Conservation (phyloP, 768 basidiomycete genomes). For the Leccinum fibrillosum region DNA sequence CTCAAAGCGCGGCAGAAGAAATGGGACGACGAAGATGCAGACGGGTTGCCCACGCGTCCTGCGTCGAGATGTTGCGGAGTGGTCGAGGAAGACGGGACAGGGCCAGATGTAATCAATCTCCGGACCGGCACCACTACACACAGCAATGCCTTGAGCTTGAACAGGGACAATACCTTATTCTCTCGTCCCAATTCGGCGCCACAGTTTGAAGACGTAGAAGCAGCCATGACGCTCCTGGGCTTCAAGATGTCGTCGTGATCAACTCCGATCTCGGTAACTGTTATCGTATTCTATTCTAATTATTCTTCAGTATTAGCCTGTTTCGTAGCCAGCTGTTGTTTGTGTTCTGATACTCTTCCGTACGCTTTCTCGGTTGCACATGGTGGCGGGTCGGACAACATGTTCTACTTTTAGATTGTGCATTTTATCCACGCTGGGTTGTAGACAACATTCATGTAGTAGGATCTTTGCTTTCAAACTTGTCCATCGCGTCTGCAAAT, state of each 20-base stretch:
- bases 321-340: slow-evolving; percentile 4
- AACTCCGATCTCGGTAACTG: background rate
- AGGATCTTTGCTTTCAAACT: background rate
- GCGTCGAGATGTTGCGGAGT: slow-evolving; percentile 4
- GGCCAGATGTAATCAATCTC: slow-evolving; percentile 17
- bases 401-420: background rate
- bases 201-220: slow-evolving; percentile 35
- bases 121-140: slow-evolving; percentile 6
- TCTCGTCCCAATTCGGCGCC: slow-evolving; percentile 2
- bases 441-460: background rate
- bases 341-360: slow-evolving; percentile 9
- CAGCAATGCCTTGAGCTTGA: background rate
- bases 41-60: slow-evolving; percentile 6
- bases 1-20: slow-evolving; percentile 40
- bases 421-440: background rate
- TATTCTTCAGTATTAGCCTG: slow-evolving; percentile 29
- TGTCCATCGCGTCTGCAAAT: background rate
- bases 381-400: background rate
- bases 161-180: background rate
- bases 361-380: background rate
- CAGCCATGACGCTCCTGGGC: slow-evolving; percentile 34
- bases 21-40: slow-evolving; percentile 23
- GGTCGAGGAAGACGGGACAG: slow-evolving; percentile 11
- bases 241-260: slow-evolving; percentile 26
- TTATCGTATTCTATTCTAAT: slow-evolving; percentile 19